Evolutionary conservation across 176 grass and related monocot genomes (phyloP).

Genomic region (Musa itinerans): DNA sequence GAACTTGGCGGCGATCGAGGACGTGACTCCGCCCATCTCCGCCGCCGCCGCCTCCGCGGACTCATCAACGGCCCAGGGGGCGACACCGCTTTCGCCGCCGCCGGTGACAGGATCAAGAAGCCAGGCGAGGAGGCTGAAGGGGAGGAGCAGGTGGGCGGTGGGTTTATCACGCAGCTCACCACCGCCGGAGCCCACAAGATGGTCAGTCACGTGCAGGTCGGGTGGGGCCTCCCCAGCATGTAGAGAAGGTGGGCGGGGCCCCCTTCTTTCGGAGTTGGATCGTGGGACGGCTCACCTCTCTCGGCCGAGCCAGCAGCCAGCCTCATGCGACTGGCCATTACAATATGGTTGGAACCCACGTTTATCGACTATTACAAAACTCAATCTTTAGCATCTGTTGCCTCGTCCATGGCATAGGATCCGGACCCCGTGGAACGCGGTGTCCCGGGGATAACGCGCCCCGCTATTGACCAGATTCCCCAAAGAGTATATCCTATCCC

Average conservation of each 20-base stretch:
- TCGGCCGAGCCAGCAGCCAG: not conserved
- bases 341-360: not conserved
- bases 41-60: not conserved
- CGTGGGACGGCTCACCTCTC: not conserved
- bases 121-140: not conserved
- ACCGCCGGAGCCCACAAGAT: not conserved
- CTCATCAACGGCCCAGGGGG: not conserved
- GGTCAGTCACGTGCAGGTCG: not conserved
- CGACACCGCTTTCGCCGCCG: not conserved
- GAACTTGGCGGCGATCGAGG: slow-evolving; percentile 88
- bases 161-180: not conserved
- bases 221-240: not conserved
- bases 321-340: no score
- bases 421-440: not conserved
- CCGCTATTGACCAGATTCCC: not conserved
- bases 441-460: not conserved
- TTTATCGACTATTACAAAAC: not conserved
- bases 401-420: not conserved
- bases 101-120: not conserved
- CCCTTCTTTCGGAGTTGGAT: not conserved
- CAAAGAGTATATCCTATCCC: not conserved
- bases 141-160: not conserved
- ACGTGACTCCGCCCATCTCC: slow-evolving; percentile 85
- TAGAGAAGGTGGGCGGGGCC: not conserved
- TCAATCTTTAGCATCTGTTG: not conserved